A percentile compares a stretch with the other conserved stretches of the same genome.
Conservation (phyloP, 768 basidiomycete genomes). For the Mycena maculata region DNA sequence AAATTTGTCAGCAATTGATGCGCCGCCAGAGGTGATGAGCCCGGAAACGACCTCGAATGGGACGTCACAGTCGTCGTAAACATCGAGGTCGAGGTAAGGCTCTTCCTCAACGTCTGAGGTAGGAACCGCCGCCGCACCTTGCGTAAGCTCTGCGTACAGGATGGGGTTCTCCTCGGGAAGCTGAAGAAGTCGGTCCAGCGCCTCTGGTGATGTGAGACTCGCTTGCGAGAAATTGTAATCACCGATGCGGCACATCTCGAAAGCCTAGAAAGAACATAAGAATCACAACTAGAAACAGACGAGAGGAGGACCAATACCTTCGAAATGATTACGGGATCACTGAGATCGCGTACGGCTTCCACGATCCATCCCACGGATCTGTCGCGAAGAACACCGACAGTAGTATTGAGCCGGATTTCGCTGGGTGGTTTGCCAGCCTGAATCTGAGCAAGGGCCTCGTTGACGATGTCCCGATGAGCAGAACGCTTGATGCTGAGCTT, state of each 20-base stretch:
- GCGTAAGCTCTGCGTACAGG: too few species aligned
- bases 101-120: too few species aligned
- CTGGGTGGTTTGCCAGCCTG: conserved; percentile 8
- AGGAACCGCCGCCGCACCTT: too few species aligned
- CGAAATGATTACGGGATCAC: not conserved
- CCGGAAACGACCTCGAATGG: too few species aligned
- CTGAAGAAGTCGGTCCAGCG: too few species aligned
- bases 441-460: conserved; percentile 36
- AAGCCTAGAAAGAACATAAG: not conserved
- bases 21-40: too few species aligned
- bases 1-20: too few species aligned
- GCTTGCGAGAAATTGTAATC: conserved; percentile 6
- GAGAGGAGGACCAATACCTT: conserved; percentile 7
- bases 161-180: too few species aligned
- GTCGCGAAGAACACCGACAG: conserved; percentile 3
- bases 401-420: conserved; percentile 16
- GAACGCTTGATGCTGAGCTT: too few species aligned
- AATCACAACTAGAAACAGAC: not conserved
- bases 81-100: too few species aligned
- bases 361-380: conserved; percentile 24
- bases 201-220: not conserved
- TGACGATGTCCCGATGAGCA: conserved; percentile 23
- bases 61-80: too few species aligned
- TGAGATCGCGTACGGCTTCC: conserved; percentile 4
- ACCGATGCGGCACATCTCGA: conserved; percentile 16